phyloP scores from a whole-genome alignment of 2,329 filamentous ascomycete species.

The Kalmusia sp. region DNA sequence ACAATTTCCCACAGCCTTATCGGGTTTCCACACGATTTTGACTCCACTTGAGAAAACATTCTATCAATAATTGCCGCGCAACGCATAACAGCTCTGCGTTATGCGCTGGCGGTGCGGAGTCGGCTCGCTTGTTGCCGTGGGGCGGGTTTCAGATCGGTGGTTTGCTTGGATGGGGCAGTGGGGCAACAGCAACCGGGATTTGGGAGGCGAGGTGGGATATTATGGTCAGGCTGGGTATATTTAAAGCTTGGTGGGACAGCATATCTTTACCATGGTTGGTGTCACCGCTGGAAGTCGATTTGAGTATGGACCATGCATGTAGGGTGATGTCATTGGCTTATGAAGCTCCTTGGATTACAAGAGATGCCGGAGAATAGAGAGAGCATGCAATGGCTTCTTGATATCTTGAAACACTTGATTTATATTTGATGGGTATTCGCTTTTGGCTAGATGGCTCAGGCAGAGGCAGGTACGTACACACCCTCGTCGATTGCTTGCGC shows the following conservation, averaged over 20 bases:
- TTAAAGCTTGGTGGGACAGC: background rate
- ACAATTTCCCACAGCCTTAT: background rate
- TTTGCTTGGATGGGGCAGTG: background rate
- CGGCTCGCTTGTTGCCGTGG: slow-evolving; percentile 13
- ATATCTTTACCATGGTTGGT: too few species aligned
- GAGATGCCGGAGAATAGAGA: too few species aligned
- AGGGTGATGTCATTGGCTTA: too few species aligned
- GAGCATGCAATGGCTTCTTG: too few species aligned
- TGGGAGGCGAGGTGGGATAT: background rate
- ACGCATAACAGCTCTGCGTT: background rate
- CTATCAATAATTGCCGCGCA: background rate
- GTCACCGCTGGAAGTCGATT: too few species aligned
- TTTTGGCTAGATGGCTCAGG: too few species aligned
- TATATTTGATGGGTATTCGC: too few species aligned
- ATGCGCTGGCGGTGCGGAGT: slow-evolving; percentile 3
- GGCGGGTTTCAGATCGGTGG: slow-evolving; percentile 11
- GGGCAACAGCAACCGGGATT: background rate
- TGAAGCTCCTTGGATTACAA: too few species aligned
- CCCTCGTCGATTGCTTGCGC: slow-evolving; percentile 7
- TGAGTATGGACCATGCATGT: too few species aligned
- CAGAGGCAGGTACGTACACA: background rate
- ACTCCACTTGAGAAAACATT: background rate
- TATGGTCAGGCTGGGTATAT: background rate
- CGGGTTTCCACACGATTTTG: background rate
- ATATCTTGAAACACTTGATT: too few species aligned